Evolutionary conservation across 768 basidiomycete species (phyloP).

Genomic region (Russula emetica): DNA sequence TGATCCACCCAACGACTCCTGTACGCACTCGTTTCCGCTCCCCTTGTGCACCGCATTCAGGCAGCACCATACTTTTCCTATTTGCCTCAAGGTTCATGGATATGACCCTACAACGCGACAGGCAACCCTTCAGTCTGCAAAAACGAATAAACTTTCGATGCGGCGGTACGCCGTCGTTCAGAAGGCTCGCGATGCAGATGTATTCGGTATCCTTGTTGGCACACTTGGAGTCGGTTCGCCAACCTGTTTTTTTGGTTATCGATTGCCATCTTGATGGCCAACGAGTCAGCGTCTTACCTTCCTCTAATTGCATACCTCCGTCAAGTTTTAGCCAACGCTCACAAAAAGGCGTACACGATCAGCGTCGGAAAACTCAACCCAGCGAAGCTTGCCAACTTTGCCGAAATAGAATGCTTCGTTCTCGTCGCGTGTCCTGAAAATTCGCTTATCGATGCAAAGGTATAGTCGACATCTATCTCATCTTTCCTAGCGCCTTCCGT

Average conservation of each 20-base stretch:
- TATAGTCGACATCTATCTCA: slow-evolving; percentile 27
- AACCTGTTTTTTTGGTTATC: not conserved
- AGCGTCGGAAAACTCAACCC: slow-evolving; percentile 91
- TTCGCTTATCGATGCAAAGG: slow-evolving; percentile 63
- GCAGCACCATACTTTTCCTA: not conserved
- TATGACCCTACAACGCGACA: slow-evolving; percentile 59
- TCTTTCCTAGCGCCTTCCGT: not conserved
- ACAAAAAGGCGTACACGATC: slow-evolving; percentile 58
- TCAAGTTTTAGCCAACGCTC: not conserved
- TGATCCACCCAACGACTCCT: slow-evolving; percentile 66
- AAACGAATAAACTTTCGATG: slow-evolving; percentile 77
- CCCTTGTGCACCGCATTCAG: not conserved
- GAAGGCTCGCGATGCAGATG: slow-evolving; percentile 85
- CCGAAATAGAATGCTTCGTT: slow-evolving; percentile 94
- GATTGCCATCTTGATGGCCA: slow-evolving; percentile 4
- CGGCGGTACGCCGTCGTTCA: slow-evolving; percentile 84
- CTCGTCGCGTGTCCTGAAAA: slow-evolving; percentile 72
- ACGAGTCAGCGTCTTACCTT: slow-evolving; percentile 68
- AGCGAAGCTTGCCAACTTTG: slow-evolving; percentile 91
- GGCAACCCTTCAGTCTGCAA: slow-evolving; percentile 54
- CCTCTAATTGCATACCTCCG: slow-evolving; percentile 65
- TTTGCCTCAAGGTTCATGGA: slow-evolving; percentile 56
- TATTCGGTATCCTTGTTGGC: slow-evolving; percentile 92
- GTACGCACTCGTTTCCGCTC: slow-evolving; percentile 36
- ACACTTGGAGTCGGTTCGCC: slow-evolving; percentile 33